phyloP scores from a whole-genome alignment of 2,329 filamentous ascomycete species.

The Ceratocystis ficicola region DNA sequence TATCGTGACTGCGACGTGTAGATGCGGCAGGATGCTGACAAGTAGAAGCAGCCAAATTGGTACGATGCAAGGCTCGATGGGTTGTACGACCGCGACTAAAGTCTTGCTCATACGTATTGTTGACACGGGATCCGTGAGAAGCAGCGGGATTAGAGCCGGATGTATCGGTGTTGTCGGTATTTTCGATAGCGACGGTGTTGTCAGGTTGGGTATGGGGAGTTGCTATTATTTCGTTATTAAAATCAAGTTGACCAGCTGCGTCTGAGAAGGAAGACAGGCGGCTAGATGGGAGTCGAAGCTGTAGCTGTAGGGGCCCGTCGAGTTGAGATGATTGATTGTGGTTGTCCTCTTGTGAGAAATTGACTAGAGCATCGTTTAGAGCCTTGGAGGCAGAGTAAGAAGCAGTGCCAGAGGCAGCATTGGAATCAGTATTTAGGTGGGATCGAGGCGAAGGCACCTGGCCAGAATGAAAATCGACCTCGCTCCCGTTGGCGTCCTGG shows the following conservation, averaged over 20 bases:
- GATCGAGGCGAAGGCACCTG: neutral
- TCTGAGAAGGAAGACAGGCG: neutral
- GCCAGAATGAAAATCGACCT: neutral
- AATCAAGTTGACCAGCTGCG: neutral
- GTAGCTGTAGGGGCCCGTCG: neutral
- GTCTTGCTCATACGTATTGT: neutral
- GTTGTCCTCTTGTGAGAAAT: neutral
- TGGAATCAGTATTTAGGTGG: constrained; percentile 4
- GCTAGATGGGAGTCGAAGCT: neutral
- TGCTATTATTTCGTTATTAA: neutral
- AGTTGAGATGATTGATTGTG: neutral
- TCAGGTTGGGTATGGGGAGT: neutral
- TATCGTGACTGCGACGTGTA: constrained; percentile 22
- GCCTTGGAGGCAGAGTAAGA: neutral
- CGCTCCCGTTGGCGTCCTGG: constrained; percentile 12
- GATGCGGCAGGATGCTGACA: constrained; percentile 25
- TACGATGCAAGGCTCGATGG: constrained; percentile 20
- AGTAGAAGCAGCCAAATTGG: constrained; percentile 22
- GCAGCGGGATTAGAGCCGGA: constrained; percentile 11
- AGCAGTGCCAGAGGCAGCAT: neutral
- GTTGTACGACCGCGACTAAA: constrained; percentile 8
- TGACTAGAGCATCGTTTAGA: neutral
- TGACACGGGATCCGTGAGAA: neutral
- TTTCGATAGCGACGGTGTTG: constrained; percentile 1
- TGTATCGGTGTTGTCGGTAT: constrained; percentile 4